Base-by-base conservation (phyloP, 352 stramenopile species). In the Pythium vanterpoolii region DNA sequence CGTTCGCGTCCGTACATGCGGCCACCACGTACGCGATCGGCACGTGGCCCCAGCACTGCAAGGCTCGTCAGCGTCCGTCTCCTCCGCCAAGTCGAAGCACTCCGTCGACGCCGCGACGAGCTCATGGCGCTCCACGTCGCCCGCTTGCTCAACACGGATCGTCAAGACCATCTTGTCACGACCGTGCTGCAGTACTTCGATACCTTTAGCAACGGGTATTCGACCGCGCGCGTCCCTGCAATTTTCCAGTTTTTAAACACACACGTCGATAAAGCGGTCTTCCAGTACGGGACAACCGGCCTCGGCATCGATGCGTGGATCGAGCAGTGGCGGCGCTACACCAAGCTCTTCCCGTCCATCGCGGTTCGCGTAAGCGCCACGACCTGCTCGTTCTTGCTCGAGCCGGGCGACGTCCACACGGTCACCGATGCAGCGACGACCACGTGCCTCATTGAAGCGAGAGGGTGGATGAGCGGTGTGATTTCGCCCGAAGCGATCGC, bases 291-390 rank as follows among this genome's bases (percentile, higher is more conserved):
- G 3, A 18, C 30, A 33, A 46, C 33, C 9, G 49, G 33, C 6
- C 31, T 40, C 28, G 47, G 47, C 10, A 43, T 21, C n/a, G 47
- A 55, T 8, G 23, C 10, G 28, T 46, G 31, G 49, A 40, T 56
- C 13, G 49, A 56, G 19, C 49, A 56, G 49, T 56, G 49, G 49
- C 49, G 34, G n/a, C 49, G 31, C 31, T 56, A 45, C 19, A 56
- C 33, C 16, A 28, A 31, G 33, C 16, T 56, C 31, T 56, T 56
- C 21, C 49, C 49, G 16, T 30, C 49, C 18, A 46, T 56, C 13
- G 18, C 36, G 30, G 46, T 56, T 10, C 19, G 33, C 8, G 31
- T 46, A 24, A 23, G 33, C 3, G 49, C 31, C 11, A 56, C 13
- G 3, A 34, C 31, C 4, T 56, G 36, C 13, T 46, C 49, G 10